Evolutionary conservation across 2,329 filamentous ascomycete genomes (phyloP).

Genomic region (Calonectria pteridis): DNA sequence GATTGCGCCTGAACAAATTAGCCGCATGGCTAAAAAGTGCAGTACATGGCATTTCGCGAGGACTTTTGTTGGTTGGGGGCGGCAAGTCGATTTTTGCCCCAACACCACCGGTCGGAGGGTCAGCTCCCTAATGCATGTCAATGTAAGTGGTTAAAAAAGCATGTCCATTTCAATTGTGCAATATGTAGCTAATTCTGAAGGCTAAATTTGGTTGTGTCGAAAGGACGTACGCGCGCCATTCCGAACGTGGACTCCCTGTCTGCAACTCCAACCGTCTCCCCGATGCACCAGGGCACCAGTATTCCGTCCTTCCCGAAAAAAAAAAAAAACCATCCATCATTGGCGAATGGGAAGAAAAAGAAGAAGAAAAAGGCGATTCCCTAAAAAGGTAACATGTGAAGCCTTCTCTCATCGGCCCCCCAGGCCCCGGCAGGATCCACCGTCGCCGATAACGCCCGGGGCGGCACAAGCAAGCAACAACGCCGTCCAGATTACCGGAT

Average conservation of each 20-base stretch:
- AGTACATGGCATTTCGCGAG: slow-evolving; percentile 1
- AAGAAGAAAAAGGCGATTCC: neutral
- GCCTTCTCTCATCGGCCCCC: neutral
- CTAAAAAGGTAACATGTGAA: neutral
- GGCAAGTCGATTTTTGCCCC: neutral
- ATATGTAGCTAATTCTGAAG: slow-evolving; percentile 4
- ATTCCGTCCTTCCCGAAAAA: neutral
- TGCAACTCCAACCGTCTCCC: neutral
- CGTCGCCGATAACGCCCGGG: neutral
- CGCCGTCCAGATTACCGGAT: neutral
- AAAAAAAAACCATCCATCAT: neutral
- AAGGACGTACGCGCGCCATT: neutral
- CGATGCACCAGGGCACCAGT: neutral
- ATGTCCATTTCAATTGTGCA: slow-evolving; percentile 1
- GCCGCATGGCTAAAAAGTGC: neutral
- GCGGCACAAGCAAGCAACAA: neutral
- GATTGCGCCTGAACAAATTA: neutral
- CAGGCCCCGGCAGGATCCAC: neutral
- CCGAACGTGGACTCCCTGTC: neutral
- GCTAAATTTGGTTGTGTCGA: neutral
- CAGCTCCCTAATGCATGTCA: neutral
- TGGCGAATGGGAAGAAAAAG: neutral
- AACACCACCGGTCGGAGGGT: neutral
- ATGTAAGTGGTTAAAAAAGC: neutral
- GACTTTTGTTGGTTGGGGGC: slow-evolving; percentile 18